A percentile compares a stretch with the other conserved stretches of the same genome.
Conservation (phyloP, 2,329 filamentous ascomycete genomes). For the Fusarium fracticaudum region DNA sequence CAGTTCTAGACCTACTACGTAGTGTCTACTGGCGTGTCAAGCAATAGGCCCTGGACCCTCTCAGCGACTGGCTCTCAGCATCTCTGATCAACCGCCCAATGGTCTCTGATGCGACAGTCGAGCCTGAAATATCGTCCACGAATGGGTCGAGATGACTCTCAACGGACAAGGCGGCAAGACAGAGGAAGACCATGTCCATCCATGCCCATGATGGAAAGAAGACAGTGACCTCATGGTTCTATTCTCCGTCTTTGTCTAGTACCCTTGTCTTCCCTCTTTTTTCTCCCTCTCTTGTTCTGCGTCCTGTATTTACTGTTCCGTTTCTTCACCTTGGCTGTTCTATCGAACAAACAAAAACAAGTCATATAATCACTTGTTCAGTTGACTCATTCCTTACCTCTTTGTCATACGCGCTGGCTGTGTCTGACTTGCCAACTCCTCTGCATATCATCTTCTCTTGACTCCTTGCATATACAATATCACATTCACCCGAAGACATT, state of each 20-base stretch:
- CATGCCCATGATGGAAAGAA: conserved; percentile 7
- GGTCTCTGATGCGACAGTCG: conserved; percentile 18
- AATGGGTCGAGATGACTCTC: conserved; percentile 29
- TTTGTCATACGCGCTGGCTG: conserved; percentile 31
- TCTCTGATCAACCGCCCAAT: conserved; percentile 21
- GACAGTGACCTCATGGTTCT: conserved; percentile 24
- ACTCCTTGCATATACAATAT: conserved; percentile 9
- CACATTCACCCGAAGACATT: neutral
- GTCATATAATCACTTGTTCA: conserved; percentile 19
- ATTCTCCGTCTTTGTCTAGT: conserved; percentile 20
- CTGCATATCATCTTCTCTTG: neutral
- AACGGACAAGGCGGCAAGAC: conserved; percentile 15
- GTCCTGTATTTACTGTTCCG: conserved; percentile 16
- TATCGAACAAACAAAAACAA: conserved; percentile 29
- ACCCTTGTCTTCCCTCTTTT: conserved; percentile 3
- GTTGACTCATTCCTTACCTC: neutral
- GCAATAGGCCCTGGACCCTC: conserved; percentile 21
- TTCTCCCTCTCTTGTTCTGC: conserved; percentile 1
- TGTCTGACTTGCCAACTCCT: conserved; percentile 20
- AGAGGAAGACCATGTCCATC: neutral
- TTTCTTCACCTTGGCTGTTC: conserved; percentile 3
- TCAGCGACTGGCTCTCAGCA: conserved; percentile 32
- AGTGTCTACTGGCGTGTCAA: conserved; percentile 22
- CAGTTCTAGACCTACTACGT: neutral
- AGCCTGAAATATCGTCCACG: conserved; percentile 15